These are phyloP conservation scores for Oenanthe sinensis DNA, from an alignment of 129 eudicot species.

Conservation along the genomic window DNA sequence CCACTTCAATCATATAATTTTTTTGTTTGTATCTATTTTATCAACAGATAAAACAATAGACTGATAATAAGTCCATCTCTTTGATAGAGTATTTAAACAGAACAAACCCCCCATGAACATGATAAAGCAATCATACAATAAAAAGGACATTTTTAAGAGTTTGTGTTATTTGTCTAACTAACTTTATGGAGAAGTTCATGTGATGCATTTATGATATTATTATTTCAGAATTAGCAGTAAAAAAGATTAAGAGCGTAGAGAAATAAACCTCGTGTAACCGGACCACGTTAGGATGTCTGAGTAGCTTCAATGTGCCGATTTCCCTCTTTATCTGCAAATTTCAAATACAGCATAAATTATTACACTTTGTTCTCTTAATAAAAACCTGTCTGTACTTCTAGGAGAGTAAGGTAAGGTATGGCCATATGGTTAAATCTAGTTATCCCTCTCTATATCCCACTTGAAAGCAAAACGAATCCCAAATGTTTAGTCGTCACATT, in stretches of 20 bases:
- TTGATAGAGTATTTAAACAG: background rate
- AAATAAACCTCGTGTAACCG: slow-evolving; percentile 59
- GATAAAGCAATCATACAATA: background rate
- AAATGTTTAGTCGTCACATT: too few relatives aligned
- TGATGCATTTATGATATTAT: background rate
- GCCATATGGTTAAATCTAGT: too few relatives aligned
- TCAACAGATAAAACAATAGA: background rate
- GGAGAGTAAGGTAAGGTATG: background rate
- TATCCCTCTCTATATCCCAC: too few relatives aligned
- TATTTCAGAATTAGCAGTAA: background rate
- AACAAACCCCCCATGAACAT: background rate
- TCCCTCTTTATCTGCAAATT: slow-evolving; percentile 79
- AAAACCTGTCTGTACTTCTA: background rate
- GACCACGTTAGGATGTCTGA: slow-evolving; percentile 83
- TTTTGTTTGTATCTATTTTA: background rate
- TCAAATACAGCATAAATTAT: background rate
- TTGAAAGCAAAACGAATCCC: too few relatives aligned
- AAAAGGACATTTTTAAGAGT: background rate
- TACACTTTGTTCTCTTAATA: background rate
- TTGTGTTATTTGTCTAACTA: background rate
- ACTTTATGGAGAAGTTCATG: background rate
- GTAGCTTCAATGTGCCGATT: slow-evolving; percentile 71
- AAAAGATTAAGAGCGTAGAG: background rate
- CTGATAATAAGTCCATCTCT: background rate
- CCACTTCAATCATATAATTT: background rate